Conservation (phyloP, 805 yeast genomes). For the Candida lessepsii region DNA sequence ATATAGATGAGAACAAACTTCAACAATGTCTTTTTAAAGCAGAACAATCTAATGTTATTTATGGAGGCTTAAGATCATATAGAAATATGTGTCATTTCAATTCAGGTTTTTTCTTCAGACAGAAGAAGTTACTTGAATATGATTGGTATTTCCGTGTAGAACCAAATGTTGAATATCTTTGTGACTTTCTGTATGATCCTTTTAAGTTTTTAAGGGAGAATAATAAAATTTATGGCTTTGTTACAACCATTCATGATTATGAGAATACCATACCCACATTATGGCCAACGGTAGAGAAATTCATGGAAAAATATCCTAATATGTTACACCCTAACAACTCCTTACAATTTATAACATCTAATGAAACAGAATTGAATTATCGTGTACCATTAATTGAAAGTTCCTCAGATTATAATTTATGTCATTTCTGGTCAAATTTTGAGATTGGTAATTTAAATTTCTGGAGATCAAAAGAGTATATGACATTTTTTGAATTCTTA, state of each 20-base stretch:
- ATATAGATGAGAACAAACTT: conserved; percentile 31
- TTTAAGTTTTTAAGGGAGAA: conserved; percentile 42
- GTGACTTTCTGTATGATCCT: conserved; percentile 59
- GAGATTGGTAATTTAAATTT: conserved; percentile 55
- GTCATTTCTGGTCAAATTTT: conserved; percentile 68
- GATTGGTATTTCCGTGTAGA: conserved; percentile 64
- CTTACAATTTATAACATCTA: conserved; percentile 45
- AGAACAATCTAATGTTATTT: conserved; percentile 26
- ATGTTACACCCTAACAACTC: conserved; percentile 48
- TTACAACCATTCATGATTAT: conserved; percentile 49
- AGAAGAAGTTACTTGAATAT: conserved; percentile 43
- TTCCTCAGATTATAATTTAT: conserved; percentile 46
- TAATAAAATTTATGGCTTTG: conserved; percentile 51
- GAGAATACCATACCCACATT: conserved; percentile 52
- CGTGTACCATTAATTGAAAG: conserved; percentile 15
- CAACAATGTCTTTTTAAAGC: conserved; percentile 24
- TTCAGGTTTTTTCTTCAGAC: conserved; percentile 57
- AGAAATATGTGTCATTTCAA: conserved; percentile 74
- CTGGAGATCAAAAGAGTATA: conserved; percentile 47
- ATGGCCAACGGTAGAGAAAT: conserved; percentile 49
- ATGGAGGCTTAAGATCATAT: conserved; percentile 52
- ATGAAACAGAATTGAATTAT: conserved; percentile 32
- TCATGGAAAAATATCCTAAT: conserved; percentile 46
- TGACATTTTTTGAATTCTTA: conserved; percentile 42
- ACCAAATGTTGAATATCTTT: conserved; percentile 54